A percentile compares a stretch with the other conserved stretches of the same genome.
phyloP scores from a whole-genome alignment of 2,329 filamentous ascomycete species.

The Stagonosporopsis tanaceti region DNA sequence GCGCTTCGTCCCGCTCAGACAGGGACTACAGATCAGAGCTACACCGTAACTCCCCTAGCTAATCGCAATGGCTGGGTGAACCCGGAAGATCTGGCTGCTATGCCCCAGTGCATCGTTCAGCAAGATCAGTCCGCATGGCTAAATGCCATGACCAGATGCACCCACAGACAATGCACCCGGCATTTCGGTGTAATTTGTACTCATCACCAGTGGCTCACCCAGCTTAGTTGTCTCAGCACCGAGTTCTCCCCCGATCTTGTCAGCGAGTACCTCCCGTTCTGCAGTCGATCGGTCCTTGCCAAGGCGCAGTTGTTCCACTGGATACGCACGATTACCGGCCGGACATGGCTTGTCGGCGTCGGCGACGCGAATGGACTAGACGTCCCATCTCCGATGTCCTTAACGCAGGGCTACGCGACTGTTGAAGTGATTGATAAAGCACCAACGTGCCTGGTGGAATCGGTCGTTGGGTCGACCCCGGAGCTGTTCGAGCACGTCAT shows the following conservation, averaged over 20 bases:
- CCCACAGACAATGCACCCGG: constrained; percentile 35
- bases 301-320: constrained; percentile 45
- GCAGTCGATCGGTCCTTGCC: constrained; percentile 43
- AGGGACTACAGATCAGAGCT: background rate
- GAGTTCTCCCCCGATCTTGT: constrained; percentile 40
- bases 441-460: too few relatives aligned
- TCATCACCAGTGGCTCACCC: constrained; percentile 45
- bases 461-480: too few relatives aligned
- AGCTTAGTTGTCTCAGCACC: constrained; percentile 43
- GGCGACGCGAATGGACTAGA: too few relatives aligned
- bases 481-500: too few relatives aligned
- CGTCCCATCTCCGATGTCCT: too few relatives aligned
- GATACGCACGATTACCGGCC: constrained; percentile 36
- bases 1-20: background rate
- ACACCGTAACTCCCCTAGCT: background rate
- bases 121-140: constrained; percentile 45
- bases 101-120: constrained; percentile 49
- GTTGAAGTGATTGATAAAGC: too few relatives aligned
- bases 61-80: constrained; percentile 41
- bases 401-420: too few relatives aligned
- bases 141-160: constrained; percentile 43
- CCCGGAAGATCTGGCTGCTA: constrained; percentile 44
- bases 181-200: constrained; percentile 46
- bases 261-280: constrained; percentile 35
- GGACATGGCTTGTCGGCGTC: constrained; percentile 5